Base-by-base conservation (phyloP, 1,284 basidiomycete species). In the Ceratobasidium theobromae region DNA sequence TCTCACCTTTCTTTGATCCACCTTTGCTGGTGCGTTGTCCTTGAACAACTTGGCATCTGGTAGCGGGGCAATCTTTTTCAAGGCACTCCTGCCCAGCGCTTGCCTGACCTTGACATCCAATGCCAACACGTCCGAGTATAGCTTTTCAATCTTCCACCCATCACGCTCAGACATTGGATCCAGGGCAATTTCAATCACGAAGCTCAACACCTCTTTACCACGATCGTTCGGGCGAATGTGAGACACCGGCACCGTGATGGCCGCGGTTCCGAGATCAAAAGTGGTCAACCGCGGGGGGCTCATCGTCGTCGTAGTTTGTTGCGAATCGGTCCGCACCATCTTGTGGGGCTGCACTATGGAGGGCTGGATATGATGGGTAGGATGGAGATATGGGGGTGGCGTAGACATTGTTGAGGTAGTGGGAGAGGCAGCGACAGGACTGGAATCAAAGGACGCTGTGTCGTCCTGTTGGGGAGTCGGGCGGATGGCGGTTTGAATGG, bases 41-140 rank as follows among this genome's bases (percentile, higher is more conserved):
- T 88, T 95, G 89, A 96, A 98, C 8, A 97, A 80, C 75, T 88
- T 89, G 60, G 91, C 91, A 74, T 99, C 96, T 1, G 96, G 96
- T 65, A 99, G 76, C 48, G 80, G 81, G 21, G 83, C 86, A 62
- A 98, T 86, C 77, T 86, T 91, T 78, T 93, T 91, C 27, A 82
- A 82, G 52, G 89, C 80, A 71, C 83, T 85, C 81, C 88, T 69
- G 91, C 88, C 67, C 81, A 82, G 72, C 80, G 75, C 73, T 87
- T 77, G 72, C 88, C 78, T 78, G 41, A 85, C 76, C 32, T 74
- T 74, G 30, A 75, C 74, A 73, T 99, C 96, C 53, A 99, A 81
- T 49, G 84, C 86, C 33, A 96, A 79, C 38, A 98, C 91, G 70
- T 98, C 95, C 60, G 87, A 89, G 76, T 95, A 96, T 75, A 92